phyloP scores from a whole-genome alignment of 805 yeast species.

The Candida insectorum region DNA sequence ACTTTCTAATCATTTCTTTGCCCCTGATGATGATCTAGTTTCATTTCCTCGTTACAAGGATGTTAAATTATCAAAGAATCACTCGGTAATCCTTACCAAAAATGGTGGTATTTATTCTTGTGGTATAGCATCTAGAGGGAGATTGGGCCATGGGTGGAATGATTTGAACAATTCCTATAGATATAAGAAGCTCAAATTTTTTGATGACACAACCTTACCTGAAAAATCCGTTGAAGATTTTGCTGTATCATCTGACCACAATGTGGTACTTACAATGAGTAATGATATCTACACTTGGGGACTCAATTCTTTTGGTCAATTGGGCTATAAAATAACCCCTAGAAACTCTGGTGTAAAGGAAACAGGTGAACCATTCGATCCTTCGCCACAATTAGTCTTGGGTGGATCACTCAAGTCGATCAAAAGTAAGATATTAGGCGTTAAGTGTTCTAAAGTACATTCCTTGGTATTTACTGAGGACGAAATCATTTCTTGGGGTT shows the following conservation, averaged over 20 bases:
- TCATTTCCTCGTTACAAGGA: constrained; percentile 44
- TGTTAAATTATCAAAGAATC: constrained; percentile 59
- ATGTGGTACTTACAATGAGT: constrained; percentile 50
- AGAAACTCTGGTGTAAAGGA: constrained; percentile 14
- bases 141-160: constrained; percentile 57
- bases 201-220: constrained; percentile 15
- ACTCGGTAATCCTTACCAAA: constrained; percentile 56
- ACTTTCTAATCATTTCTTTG: constrained; percentile 27
- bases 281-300: constrained; percentile 81
- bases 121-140: constrained; percentile 69
- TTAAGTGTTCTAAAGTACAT: constrained; percentile 66
- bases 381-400: constrained; percentile 37
- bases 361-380: constrained; percentile 26
- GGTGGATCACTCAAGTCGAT: constrained; percentile 42
- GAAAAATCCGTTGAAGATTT: constrained; percentile 27
- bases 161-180: constrained; percentile 35
- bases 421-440: constrained; percentile 31
- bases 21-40: constrained; percentile 11
- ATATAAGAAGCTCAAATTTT: constrained; percentile 40
- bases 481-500: constrained; percentile 68
- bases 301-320: constrained; percentile 59
- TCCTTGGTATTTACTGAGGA: constrained; percentile 54
- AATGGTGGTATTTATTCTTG: constrained; percentile 55
- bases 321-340: constrained; percentile 43
- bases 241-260: constrained; percentile 64